A percentile compares a stretch with the other conserved stretches of the same genome.
Conservation (phyloP, 345 rosid species). For the Moringa oleifera region DNA sequence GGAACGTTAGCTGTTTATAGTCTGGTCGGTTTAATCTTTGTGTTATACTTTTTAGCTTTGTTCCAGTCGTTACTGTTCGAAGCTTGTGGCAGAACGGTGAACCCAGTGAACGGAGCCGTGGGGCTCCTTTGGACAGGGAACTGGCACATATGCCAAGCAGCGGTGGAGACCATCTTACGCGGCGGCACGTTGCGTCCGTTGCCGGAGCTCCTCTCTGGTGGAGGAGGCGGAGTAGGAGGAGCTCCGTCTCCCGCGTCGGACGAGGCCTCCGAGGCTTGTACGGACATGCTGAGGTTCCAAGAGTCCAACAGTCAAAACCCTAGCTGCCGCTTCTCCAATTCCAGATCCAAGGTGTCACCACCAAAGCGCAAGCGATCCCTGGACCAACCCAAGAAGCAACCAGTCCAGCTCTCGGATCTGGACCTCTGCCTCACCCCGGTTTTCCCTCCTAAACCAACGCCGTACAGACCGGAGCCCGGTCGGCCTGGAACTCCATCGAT, state of each 20-base stretch:
- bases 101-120: slow-evolving; percentile 93
- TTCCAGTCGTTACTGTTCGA: slow-evolving; percentile 84
- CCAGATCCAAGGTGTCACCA: slow-evolving; percentile 53
- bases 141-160: slow-evolving; percentile 87
- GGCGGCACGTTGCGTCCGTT: slow-evolving; percentile 67
- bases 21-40: not conserved
- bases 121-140: slow-evolving; percentile 90
- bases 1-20: too few relatives aligned
- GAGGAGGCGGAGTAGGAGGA: slow-evolving; percentile 28
- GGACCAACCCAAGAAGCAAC: slow-evolving; percentile 24
- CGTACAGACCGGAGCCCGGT: slow-evolving; percentile 25
- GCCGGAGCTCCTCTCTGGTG: slow-evolving; percentile 41
- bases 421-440: slow-evolving; percentile 57
- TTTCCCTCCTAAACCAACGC: slow-evolving; percentile 18
- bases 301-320: slow-evolving; percentile 24
- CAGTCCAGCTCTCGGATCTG: slow-evolving; percentile 39
- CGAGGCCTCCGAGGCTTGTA: slow-evolving; percentile 63
- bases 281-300: slow-evolving; percentile 47
- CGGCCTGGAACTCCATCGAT: slow-evolving; percentile 66
- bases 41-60: slow-evolving; percentile 39
- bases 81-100: slow-evolving; percentile 94
- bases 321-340: slow-evolving; percentile 58
- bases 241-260: slow-evolving; percentile 43
- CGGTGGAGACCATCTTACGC: slow-evolving; percentile 80
- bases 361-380: slow-evolving; percentile 42